Conservation (phyloP, 257 asterid species). For the Nicotiana attenuata region DNA sequence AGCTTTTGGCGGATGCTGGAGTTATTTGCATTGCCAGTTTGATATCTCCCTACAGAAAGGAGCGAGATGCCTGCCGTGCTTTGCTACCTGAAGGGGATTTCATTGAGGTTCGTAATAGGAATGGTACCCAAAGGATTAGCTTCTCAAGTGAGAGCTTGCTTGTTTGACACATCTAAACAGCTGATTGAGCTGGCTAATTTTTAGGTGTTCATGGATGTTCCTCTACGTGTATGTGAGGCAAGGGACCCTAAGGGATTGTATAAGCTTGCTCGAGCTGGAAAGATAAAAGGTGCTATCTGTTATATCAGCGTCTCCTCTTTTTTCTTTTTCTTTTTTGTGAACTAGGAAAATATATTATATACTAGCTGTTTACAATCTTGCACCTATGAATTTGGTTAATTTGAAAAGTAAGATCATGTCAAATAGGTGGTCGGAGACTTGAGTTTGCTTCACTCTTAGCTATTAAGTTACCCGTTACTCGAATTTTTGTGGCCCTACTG, state of each 20-base stretch:
- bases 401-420: not conserved
- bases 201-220: constrained; percentile 93
- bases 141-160: not conserved
- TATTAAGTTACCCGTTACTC: not conserved
- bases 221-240: constrained; percentile 79
- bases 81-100: constrained; percentile 81
- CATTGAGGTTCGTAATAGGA: constrained; percentile 58
- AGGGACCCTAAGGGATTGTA: constrained; percentile 98
- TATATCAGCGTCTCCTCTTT: not conserved
- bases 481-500: not conserved
- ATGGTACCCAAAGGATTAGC: not conserved
- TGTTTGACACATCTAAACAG: not conserved
- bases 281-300: constrained; percentile 66
- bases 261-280: constrained; percentile 96
- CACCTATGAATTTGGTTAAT: not conserved
- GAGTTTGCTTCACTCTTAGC: not conserved
- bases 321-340: not conserved
- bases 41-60: constrained; percentile 92
- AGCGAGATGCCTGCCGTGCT: constrained; percentile 89
- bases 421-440: not conserved
- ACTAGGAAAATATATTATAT: constrained; percentile 5
- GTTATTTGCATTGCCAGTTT: constrained; percentile 92
- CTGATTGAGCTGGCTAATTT: constrained; percentile 14
- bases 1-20: constrained; percentile 98
- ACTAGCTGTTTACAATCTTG: not conserved